These are phyloP conservation scores for Colletotrichum neosansevieriae DNA, from an alignment of 2,329 filamentous ascomycete species.

Conservation along the genomic window DNA sequence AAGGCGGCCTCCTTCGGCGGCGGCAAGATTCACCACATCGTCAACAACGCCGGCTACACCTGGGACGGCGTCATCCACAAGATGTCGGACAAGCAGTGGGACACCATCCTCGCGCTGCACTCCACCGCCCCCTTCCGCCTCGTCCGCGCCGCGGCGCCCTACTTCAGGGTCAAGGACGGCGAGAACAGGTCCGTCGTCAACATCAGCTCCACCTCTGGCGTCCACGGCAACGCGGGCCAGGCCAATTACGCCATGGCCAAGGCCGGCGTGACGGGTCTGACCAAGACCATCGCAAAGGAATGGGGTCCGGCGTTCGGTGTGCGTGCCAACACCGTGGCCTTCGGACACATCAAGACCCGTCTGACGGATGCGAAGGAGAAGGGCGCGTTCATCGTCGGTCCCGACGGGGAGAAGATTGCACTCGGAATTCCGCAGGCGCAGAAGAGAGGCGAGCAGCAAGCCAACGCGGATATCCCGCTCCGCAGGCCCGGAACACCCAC, in stretches of 20 bases:
- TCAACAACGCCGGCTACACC: constrained; percentile 93
- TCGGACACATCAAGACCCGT: constrained; percentile 83
- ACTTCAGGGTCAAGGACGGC: constrained; percentile 88
- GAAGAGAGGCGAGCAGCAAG: constrained; percentile 52
- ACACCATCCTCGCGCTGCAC: constrained; percentile 87
- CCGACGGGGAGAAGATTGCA: constrained; percentile 80
- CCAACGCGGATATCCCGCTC: constrained; percentile 80
- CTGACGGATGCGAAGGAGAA: constrained; percentile 88
- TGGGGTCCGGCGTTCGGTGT: constrained; percentile 90
- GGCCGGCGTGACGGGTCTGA: constrained; percentile 84
- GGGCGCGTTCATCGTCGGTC: constrained; percentile 81
- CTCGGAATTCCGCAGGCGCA: constrained; percentile 79
- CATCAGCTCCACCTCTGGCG: constrained; percentile 83
- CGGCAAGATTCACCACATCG: constrained; percentile 91
- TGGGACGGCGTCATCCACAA: constrained; percentile 94
- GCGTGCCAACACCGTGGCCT: constrained; percentile 84
- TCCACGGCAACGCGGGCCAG: constrained; percentile 92
- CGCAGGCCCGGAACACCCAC: constrained; percentile 81
- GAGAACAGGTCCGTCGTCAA: constrained; percentile 85
- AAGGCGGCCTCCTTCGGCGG: constrained; percentile 82
- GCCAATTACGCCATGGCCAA: constrained; percentile 90
- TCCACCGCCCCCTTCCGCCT: constrained; percentile 89
- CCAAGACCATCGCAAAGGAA: constrained; percentile 89
- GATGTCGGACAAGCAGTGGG: constrained; percentile 92
- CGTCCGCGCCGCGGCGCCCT: constrained; percentile 82